Percentiles rank a stretch among this genome's conserved stretches.
Evolutionary conservation across 495 filamentous ascomycete species (phyloP).

Genomic region (Podospora pseudopauciseta): DNA sequence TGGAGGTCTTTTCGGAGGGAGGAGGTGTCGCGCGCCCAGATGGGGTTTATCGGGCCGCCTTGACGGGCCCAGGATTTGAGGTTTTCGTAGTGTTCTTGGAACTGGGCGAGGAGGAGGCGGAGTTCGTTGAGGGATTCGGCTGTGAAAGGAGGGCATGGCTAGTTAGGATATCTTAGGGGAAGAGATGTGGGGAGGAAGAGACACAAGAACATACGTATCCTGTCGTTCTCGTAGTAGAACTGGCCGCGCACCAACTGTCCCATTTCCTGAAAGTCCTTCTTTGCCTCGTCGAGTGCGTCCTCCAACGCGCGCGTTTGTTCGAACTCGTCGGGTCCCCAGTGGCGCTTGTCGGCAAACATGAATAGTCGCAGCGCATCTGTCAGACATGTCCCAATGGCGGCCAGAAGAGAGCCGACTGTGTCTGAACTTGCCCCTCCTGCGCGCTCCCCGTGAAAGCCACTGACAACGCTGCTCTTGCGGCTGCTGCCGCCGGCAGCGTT

Average conservation of each 20-base stretch:
- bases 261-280: slow-evolving; percentile 51
- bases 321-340: slow-evolving; percentile 48
- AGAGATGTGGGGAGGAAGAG: neutral
- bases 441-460: neutral
- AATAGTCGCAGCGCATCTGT: slow-evolving; percentile 43
- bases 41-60: slow-evolving; percentile 44
- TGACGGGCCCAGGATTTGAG: slow-evolving; percentile 44
- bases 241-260: slow-evolving; percentile 43
- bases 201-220: slow-evolving; percentile 39
- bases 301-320: slow-evolving; percentile 47
- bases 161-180: neutral
- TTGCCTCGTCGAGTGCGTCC: slow-evolving; percentile 47
- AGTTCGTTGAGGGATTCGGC: slow-evolving; percentile 44
- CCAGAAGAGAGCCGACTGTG: slow-evolving; percentile 48
- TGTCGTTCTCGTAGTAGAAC: slow-evolving; percentile 48
- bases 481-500: slow-evolving; percentile 16
- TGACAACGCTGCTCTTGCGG: slow-evolving; percentile 14
- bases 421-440: slow-evolving; percentile 23
- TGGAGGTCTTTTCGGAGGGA: slow-evolving; percentile 40
- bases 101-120: slow-evolving; percentile 35
- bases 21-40: slow-evolving; percentile 42
- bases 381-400: slow-evolving; percentile 44
- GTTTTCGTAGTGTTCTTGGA: slow-evolving; percentile 38
- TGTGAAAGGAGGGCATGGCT: slow-evolving; percentile 25
- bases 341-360: slow-evolving; percentile 49